These are phyloP conservation scores for Suillus variegatus DNA, from an alignment of 768 basidiomycete genomes.

Conservation along the genomic window DNA sequence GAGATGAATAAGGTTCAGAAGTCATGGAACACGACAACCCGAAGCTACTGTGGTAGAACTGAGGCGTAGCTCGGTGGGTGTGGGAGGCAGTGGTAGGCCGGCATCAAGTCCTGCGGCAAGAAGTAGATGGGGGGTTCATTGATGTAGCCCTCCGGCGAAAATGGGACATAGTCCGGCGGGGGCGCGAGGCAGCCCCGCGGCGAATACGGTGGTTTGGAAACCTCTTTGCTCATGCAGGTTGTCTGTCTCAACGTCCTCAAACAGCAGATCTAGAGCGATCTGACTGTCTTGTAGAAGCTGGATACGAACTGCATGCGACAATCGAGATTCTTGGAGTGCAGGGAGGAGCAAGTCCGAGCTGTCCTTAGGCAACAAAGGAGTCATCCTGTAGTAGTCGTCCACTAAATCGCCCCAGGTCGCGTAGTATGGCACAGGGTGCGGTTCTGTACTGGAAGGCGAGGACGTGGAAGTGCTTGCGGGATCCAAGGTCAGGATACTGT, in stretches of 20 bases:
- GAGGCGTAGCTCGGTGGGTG: background rate
- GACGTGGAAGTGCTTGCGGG: background rate
- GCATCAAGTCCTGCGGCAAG: background rate
- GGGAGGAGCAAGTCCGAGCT: conserved; percentile 18
- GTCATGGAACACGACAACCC: background rate
- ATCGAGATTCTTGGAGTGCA: conserved; percentile 18
- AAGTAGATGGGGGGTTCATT: background rate
- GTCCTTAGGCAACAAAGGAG: conserved; percentile 1
- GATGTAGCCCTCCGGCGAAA: background rate
- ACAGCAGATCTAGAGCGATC: conserved; percentile 30
- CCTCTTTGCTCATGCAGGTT: too few relatives aligned
- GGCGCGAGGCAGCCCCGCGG: background rate
- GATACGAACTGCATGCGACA: conserved; percentile 11
- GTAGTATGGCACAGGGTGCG: conserved; percentile 19
- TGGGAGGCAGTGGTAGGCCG: background rate
- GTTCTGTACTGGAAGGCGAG: background rate
- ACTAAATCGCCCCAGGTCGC: conserved; percentile 19
- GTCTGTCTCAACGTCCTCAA: conserved; percentile 14
- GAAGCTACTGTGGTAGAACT: background rate
- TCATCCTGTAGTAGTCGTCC: conserved; percentile 14
- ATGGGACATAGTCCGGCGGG: background rate
- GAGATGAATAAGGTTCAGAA: background rate
- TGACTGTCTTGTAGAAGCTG: conserved; percentile 12
- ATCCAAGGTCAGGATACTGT: background rate
- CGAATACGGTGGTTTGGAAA: background rate